A percentile compares a stretch with the other conserved stretches of the same genome.
Evolutionary conservation across 2,329 filamentous ascomycete species (phyloP).

Genomic region (Hymenoscyphus salicellus): DNA sequence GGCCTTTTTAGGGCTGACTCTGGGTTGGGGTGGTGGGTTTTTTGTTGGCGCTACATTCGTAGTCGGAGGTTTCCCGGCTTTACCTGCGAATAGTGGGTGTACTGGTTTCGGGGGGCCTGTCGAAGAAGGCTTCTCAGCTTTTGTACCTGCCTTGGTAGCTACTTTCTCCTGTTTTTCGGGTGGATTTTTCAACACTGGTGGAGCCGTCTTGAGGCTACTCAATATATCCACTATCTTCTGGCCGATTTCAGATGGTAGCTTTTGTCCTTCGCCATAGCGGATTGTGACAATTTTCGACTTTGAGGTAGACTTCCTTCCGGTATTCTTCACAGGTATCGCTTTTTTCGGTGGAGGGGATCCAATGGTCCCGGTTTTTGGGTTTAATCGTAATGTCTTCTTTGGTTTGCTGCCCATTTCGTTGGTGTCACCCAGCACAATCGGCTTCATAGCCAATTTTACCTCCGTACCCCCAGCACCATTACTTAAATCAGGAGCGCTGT

Average conservation of each 20-base stretch:
- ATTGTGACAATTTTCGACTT: slow-evolving; percentile 51
- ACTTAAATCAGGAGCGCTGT: neutral
- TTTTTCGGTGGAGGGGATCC: slow-evolving; percentile 60
- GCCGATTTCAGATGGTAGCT: slow-evolving; percentile 50
- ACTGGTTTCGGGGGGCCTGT: slow-evolving; percentile 43
- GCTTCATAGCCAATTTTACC: neutral
- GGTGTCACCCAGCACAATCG: neutral
- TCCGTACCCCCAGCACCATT: neutral
- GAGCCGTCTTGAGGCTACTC: slow-evolving; percentile 10
- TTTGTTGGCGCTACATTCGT: neutral
- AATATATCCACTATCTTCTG: slow-evolving; percentile 63
- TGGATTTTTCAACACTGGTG: neutral
- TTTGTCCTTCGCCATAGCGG: slow-evolving; percentile 54
- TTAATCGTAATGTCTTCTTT: slow-evolving; percentile 54
- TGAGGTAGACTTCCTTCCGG: slow-evolving; percentile 21
- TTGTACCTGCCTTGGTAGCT: slow-evolving; percentile 6
- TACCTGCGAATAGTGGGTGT: slow-evolving; percentile 69
- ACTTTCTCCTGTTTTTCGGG: slow-evolving; percentile 24
- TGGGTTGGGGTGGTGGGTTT: neutral
- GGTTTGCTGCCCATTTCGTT: slow-evolving; percentile 33
- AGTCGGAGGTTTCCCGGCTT: slow-evolving; percentile 37
- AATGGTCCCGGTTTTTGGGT: slow-evolving; percentile 59
- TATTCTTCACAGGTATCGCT: slow-evolving; percentile 18
- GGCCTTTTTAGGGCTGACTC: neutral
- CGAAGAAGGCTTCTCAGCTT: slow-evolving; percentile 29